Evolutionary conservation across 352 stramenopile genomes (phyloP).

Genomic region (Phytophthora citrophthora): DNA sequence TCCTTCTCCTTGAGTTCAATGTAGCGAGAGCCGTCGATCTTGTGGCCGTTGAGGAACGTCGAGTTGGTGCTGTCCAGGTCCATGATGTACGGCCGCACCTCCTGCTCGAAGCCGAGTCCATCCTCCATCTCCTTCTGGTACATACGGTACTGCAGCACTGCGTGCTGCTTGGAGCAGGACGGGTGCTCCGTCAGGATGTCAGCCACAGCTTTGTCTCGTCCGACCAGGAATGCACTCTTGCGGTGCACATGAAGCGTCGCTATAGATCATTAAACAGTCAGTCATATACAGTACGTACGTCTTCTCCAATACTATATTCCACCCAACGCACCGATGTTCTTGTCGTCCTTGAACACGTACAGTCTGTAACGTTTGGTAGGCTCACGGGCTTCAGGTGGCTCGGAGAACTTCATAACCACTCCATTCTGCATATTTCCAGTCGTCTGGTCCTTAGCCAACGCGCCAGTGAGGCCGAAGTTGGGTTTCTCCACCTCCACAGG

Average conservation of each 20-base stretch:
- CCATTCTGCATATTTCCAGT: constrained; percentile 97
- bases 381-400: constrained; percentile 94
- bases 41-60: constrained; percentile 97
- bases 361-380: constrained; percentile 94
- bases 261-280: constrained; percentile 9
- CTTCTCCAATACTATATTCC: background rate
- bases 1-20: constrained; percentile 96
- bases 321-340: constrained; percentile 64
- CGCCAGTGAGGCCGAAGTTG: constrained; percentile 98
- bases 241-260: constrained; percentile 95
- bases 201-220: constrained; percentile 93
- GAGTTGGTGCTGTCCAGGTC: constrained; percentile 98
- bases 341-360: constrained; percentile 97
- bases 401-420: constrained; percentile 97
- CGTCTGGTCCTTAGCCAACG: constrained; percentile 94
- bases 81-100: constrained; percentile 96
- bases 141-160: constrained; percentile 96
- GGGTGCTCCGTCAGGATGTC: constrained; percentile 96
- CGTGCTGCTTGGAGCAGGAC: constrained; percentile 97
- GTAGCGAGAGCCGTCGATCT: constrained; percentile 95
- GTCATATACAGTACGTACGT: constrained; percentile 30
- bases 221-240: constrained; percentile 96
- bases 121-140: constrained; percentile 74
- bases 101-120: constrained; percentile 58
- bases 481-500: constrained; percentile 92